phyloP scores from a whole-genome alignment of 805 yeast genomes.

The Metschnikowia kunwiensis region DNA sequence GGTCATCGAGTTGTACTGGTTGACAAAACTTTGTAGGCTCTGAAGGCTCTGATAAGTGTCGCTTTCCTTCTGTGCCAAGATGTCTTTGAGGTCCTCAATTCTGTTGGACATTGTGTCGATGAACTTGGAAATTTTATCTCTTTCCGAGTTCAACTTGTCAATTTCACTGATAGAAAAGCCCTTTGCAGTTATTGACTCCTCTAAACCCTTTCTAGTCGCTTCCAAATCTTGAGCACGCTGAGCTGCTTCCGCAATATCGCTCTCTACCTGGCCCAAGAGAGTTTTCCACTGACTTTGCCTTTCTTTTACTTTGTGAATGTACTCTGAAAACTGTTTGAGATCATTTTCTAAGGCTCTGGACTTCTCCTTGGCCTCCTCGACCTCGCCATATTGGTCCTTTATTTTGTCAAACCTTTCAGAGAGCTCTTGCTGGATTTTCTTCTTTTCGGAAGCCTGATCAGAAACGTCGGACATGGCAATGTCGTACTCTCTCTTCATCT shows the following conservation, averaged over 20 bases:
- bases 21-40: constrained; percentile 49
- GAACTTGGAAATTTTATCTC: constrained; percentile 54
- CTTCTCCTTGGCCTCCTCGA: constrained; percentile 50
- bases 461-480: constrained; percentile 48
- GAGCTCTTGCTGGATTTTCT: constrained; percentile 39
- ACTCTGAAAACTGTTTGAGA: constrained; percentile 65
- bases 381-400: constrained; percentile 42
- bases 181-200: constrained; percentile 42
- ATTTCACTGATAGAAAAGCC: constrained; percentile 63
- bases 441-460: constrained; percentile 42
- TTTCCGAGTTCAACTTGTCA: constrained; percentile 58
- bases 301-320: constrained; percentile 62
- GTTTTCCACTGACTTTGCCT: constrained; percentile 63
- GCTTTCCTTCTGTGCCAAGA: constrained; percentile 47
- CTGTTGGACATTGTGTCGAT: constrained; percentile 45
- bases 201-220: constrained; percentile 38
- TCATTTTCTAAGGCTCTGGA: constrained; percentile 67
- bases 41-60: constrained; percentile 50
- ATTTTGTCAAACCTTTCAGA: constrained; percentile 40
- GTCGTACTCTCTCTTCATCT: constrained; percentile 56
- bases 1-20: constrained; percentile 54
- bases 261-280: constrained; percentile 52
- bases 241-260: constrained; percentile 49
- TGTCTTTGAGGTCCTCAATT: constrained; percentile 45
- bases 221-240: constrained; percentile 41